These are phyloP conservation scores for Solanum pimpinellifolium DNA, from an alignment of 257 asterid genomes.

Conservation along the genomic window DNA sequence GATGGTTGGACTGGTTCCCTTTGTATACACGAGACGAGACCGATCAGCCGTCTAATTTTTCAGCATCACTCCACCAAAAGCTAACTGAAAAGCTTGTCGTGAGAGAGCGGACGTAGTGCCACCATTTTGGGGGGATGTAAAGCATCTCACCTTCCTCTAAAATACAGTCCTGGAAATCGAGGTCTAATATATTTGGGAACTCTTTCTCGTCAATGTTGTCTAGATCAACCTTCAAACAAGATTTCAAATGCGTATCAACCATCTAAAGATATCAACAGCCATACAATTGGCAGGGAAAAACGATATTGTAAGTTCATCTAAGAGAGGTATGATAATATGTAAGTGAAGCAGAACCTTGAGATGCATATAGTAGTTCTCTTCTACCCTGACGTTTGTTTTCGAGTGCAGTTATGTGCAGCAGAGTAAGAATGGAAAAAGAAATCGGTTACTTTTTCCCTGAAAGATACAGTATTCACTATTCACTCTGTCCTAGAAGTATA, in stretches of 20 bases:
- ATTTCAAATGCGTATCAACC: background rate
- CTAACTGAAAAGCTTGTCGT: constrained; percentile 92
- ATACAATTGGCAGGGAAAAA: background rate
- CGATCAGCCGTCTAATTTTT: constrained; percentile 1
- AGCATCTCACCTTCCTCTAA: constrained; percentile 98
- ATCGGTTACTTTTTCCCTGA: background rate
- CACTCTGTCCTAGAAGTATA: background rate
- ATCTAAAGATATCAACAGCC: background rate
- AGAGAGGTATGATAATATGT: background rate
- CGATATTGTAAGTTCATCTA: background rate
- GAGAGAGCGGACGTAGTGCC: constrained; percentile 96
- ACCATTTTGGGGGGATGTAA: constrained; percentile 97
- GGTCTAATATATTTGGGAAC: constrained; percentile 47
- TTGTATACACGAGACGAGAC: background rate
- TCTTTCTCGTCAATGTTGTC: constrained; percentile 58
- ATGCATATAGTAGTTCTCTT: background rate
- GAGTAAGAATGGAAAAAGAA: background rate
- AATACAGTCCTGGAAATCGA: constrained; percentile 82
- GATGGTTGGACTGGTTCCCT: background rate
- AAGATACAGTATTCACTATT: background rate
- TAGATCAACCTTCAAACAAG: constrained; percentile 74
- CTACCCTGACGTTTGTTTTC: background rate
- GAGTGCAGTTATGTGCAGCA: background rate
- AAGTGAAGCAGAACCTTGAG: background rate
- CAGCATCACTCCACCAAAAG: constrained; percentile 80